Conservation (phyloP, 345 rosid genomes). For the Capsella bursapastoris region DNA sequence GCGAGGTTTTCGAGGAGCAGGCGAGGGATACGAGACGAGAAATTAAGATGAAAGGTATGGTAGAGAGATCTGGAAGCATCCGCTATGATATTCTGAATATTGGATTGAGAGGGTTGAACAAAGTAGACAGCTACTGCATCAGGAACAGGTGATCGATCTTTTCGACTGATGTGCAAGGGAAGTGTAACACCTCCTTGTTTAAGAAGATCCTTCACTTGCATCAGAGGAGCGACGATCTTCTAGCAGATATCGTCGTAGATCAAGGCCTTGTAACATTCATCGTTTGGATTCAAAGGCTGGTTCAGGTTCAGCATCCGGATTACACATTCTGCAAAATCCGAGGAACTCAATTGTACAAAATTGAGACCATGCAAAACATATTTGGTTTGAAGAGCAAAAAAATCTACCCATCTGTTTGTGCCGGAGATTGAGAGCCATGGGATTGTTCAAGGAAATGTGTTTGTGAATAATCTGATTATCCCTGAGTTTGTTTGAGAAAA, state of each 20-base stretch:
- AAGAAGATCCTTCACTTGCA: constrained; percentile 81
- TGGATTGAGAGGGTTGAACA: constrained; percentile 63
- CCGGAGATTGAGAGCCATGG: constrained; percentile 84
- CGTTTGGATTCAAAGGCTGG: constrained; percentile 68
- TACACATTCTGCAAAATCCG: constrained; percentile 61
- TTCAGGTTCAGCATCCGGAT: constrained; percentile 79
- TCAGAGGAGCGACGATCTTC: constrained; percentile 68
- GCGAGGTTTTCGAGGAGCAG: constrained; percentile 73
- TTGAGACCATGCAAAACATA: background rate
- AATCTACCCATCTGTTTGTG: constrained; percentile 72
- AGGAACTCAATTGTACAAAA: background rate
- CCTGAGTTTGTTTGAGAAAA: too few species aligned
- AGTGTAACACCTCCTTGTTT: constrained; percentile 73
- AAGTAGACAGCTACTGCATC: constrained; percentile 82
- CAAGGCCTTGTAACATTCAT: constrained; percentile 80
- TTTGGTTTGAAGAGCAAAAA: background rate
- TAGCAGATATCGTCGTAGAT: constrained; percentile 74
- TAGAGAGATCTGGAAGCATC: constrained; percentile 70
- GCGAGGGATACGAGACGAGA: constrained; percentile 74
- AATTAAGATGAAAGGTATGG: constrained; percentile 70
- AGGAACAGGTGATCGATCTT: constrained; percentile 53
- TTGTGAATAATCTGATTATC: background rate
- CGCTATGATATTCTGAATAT: constrained; percentile 61
- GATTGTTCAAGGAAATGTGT: background rate
- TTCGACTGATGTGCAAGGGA: constrained; percentile 59